Base-by-base conservation (phyloP, 2,329 filamentous ascomycete genomes). In the Dryadomyces sulphureus region DNA sequence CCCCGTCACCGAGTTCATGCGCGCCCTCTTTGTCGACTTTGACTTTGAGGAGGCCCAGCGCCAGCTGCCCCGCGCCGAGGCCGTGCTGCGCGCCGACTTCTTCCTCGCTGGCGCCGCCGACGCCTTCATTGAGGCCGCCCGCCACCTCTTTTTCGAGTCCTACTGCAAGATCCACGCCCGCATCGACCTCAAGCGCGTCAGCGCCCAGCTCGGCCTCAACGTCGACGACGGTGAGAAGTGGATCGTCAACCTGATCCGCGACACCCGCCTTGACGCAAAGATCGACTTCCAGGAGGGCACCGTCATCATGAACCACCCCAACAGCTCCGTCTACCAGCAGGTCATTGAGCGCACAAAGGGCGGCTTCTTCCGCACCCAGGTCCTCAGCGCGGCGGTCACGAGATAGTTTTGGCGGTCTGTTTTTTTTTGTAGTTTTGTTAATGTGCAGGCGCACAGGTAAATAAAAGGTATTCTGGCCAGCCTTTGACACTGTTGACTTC, bases 161-260 rank as follows among this genome's bases (percentile, higher is more conserved):
- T 98, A 98, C 76, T 98, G 92, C 85, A 96, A 96, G 78, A 98
- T 98, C 63, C 93, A 96, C 66, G 88, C 94, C 62, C 78, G 90
- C 57, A 98, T 98, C 62, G 90, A 96, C 64, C 96, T 98, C 64
- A 88, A 89, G 76, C 92, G 96, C 58, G 77, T 98, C 49, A 94
- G 88, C 54, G 83, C 80, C 53, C 85, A 92, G 62, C 79, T 98
- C 50, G 92, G 90, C 54, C 75, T 98, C 54, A 87, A 84, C 62
- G 81, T 89, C 58, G 87, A 94, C 60, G 92, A 96, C 60, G 92
- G 92, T 58, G 92, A 98, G 79, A 98, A 98, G 74, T 98, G 92
- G 92, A 98, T 98, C 60, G 92, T 98, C 57, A 98, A 98, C 72
- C 76, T 98, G 53, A 98, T 98, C 67, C 83, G 92, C 53, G 92